Evolutionary conservation across 208 protist genomes (phyloP).

Genomic region (Wallacemonas sp.): DNA sequence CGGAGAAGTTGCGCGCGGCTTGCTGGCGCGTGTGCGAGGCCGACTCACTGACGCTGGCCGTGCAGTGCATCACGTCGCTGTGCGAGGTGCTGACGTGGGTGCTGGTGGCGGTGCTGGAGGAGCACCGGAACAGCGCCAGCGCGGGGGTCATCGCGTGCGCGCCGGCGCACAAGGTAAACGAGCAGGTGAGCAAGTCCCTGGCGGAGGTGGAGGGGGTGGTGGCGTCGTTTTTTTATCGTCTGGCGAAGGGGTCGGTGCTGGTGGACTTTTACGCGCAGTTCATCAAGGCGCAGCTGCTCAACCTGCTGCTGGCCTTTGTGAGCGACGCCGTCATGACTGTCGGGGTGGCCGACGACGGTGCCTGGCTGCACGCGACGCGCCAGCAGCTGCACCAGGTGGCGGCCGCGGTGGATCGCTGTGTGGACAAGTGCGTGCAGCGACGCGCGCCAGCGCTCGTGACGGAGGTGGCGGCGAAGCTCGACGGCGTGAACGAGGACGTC

Average conservation of each 20-base stretch:
- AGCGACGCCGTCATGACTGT: constrained; percentile 13
- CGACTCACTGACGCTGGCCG: not conserved
- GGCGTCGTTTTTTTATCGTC: constrained; percentile 10
- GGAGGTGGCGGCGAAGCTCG: constrained; percentile 10
- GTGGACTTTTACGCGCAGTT: constrained; percentile 15
- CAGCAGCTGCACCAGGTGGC: constrained; percentile 14
- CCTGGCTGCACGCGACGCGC: constrained; percentile 15
- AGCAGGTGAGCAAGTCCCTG: constrained; percentile 4
- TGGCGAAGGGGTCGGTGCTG: not conserved
- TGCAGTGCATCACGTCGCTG: constrained; percentile 15
- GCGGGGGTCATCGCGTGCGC: constrained; percentile 4
- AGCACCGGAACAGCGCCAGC: constrained; percentile 5
- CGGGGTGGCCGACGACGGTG: constrained; percentile 9
- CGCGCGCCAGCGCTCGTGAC: not conserved
- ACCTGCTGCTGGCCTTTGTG: constrained; percentile 17
- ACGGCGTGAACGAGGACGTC: constrained; percentile 2
- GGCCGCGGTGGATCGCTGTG: constrained; percentile 4
- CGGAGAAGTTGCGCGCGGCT: not conserved
- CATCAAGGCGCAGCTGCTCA: constrained; percentile 10
- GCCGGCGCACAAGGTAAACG: constrained; percentile 14
- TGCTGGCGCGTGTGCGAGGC: constrained; percentile 2
- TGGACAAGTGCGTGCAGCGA: constrained; percentile 9
- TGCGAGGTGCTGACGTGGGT: constrained; percentile 23
- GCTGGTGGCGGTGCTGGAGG: constrained; percentile 20
- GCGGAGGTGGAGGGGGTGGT: constrained; percentile 13